Base-by-base conservation (phyloP, 2,329 filamentous ascomycete genomes). In the Drechslerella coelobrocha region DNA sequence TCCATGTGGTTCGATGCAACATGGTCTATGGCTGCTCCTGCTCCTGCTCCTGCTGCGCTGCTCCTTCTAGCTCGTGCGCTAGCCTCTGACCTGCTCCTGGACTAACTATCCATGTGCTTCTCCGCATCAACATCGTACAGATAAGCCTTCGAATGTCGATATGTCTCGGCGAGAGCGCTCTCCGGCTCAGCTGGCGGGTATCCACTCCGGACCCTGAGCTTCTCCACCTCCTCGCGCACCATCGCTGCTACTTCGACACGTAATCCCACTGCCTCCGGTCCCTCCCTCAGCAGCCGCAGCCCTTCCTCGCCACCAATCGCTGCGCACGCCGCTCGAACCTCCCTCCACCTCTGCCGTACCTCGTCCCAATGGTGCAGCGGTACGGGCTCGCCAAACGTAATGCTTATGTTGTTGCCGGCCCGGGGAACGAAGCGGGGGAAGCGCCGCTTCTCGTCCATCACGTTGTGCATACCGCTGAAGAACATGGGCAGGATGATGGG, bases 401-500 rank as follows among this genome's bases (percentile, higher is more conserved):
- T 82, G 51, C 83, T 85, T 54, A 96, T 82, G 5, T 83, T 84
- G 74, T 90, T 88, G 55, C 89, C 87, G 9, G 86, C 80, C 2
- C 93, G 85, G 0, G 94, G 94, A 12, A 96, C 75, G 76, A 91
- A 94, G 10, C 91, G 86, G 0, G 93, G 94, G 75, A 88, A 96
- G 1, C 80, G 80, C 48, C 94, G 85, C 65, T 87, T 84, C 79
- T 97, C 93, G 76, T 90, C 85, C 93, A 97, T 97, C 74, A 96
- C 83, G 68, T 89, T 81, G 77, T 97, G 89, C 14, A 90, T 89
- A 26, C 94, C 94, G 76, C 97, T 91, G 53, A 97, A 88, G 83
- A 95, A 99, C 80, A 99, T 93, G 45, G 94, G 92, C 34, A 99
- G 85, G 19, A 99, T 85, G 74, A 95, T 90, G 0, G 94, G 94